A percentile compares a stretch with the other conserved stretches of the same genome.
These are phyloP conservation scores for Skeletonema menzelii DNA, from an alignment of 108 stramenopile species.

Conservation along the genomic window DNA sequence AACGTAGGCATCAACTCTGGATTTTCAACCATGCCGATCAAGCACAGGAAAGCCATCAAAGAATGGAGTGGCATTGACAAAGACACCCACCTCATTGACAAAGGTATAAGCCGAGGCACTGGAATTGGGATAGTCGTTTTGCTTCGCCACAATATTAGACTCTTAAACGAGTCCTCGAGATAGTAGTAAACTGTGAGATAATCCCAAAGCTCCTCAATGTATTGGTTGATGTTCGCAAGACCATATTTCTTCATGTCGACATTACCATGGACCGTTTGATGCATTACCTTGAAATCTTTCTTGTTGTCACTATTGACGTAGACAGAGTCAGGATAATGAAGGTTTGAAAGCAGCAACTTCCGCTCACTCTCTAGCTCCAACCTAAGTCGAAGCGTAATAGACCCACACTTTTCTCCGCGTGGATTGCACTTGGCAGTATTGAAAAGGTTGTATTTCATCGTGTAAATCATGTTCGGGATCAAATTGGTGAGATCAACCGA, in stretches of 20 bases:
- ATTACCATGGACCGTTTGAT: constrained; percentile 60
- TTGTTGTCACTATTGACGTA: constrained; percentile 67
- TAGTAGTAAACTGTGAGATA: constrained; percentile 51
- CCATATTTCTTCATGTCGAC: constrained; percentile 50
- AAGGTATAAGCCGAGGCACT: constrained; percentile 8
- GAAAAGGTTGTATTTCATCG: constrained; percentile 67
- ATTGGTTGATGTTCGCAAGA: not conserved
- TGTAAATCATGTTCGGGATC: constrained; percentile 57
- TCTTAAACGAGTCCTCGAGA: constrained; percentile 59
- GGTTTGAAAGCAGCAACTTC: constrained; percentile 46
- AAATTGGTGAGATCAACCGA: constrained; percentile 74
- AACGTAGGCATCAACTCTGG: constrained; percentile 65
- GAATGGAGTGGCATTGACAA: constrained; percentile 67
- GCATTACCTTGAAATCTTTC: constrained; percentile 70
- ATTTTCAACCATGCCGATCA: constrained; percentile 59
- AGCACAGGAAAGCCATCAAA: constrained; percentile 50
- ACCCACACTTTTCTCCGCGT: constrained; percentile 17
- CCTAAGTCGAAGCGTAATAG: constrained; percentile 45
- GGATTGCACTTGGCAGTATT: constrained; percentile 39
- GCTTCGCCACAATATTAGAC: constrained; percentile 72
- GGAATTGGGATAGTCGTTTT: constrained; percentile 40
- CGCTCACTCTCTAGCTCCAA: constrained; percentile 68
- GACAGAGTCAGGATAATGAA: constrained; percentile 48
- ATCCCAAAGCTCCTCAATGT: not conserved
- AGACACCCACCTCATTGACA: constrained; percentile 20